Evolutionary conservation across 139 green algal species (phyloP).

Genomic region (Trebouxia sp.): DNA sequence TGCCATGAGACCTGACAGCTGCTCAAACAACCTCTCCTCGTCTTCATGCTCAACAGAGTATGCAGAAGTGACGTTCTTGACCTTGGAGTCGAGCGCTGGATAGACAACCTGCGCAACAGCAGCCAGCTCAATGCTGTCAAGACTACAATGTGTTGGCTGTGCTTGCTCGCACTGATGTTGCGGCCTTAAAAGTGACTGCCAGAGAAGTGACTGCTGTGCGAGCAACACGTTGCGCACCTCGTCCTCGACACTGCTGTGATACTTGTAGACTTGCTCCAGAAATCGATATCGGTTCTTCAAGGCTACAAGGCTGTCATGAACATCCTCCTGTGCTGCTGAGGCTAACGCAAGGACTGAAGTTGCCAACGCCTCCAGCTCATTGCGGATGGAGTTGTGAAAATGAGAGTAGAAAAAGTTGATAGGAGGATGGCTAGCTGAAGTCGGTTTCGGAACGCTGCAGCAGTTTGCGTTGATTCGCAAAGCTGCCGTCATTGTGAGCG

Average conservation of each 20-base stretch:
- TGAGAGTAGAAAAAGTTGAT: constrained; percentile 84
- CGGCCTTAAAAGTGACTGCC: no score
- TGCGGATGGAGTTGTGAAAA: constrained; percentile 81
- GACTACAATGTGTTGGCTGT: no score
- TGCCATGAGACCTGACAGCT: constrained; percentile 72
- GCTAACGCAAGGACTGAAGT: constrained; percentile 54
- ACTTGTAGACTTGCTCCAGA: constrained; percentile 87
- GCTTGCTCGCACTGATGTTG: no score
- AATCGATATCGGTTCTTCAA: constrained; percentile 76
- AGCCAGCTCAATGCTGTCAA: no score
- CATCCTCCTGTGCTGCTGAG: constrained; percentile 16
- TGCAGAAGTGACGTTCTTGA: constrained; percentile 87
- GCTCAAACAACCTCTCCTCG: constrained; percentile 86
- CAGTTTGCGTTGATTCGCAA: constrained; percentile 6
- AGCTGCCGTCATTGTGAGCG: background rate
- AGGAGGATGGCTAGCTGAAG: constrained; percentile 40
- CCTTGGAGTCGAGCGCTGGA: constrained; percentile 83
- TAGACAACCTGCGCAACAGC: constrained; percentile 82
- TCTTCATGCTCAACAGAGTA: constrained; percentile 92
- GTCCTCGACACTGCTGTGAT: constrained; percentile 90
- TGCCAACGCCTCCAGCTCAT: constrained; percentile 69
- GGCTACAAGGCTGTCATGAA: constrained; percentile 40
- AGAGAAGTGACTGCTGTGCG: no score
- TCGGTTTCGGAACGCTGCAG: background rate
- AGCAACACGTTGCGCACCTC: no score